Percentiles rank a stretch among this genome's conserved stretches.
phyloP scores from a whole-genome alignment of 495 filamentous ascomycete species.

The Diplogelasinospora grovesii region DNA sequence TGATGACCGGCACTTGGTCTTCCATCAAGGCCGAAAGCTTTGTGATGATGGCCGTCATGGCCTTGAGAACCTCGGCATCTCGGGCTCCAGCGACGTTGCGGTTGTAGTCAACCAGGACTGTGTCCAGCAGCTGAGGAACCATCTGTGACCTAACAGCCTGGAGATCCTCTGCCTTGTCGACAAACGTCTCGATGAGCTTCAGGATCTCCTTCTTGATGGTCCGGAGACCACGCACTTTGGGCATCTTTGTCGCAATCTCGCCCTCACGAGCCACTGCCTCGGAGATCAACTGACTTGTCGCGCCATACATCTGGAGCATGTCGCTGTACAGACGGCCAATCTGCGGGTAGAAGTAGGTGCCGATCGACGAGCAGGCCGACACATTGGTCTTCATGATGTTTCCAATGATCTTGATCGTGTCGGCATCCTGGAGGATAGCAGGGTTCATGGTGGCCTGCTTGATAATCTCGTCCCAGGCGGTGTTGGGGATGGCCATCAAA shows the following conservation, averaged over 20 bases:
- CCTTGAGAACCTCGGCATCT: slow-evolving; percentile 93
- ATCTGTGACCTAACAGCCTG: slow-evolving; percentile 89
- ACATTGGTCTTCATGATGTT: slow-evolving; percentile 99
- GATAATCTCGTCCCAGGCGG: slow-evolving; percentile 94
- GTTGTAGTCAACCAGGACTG: slow-evolving; percentile 92
- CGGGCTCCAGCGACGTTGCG: slow-evolving; percentile 93
- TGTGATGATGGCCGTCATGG: slow-evolving; percentile 94
- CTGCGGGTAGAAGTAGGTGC: slow-evolving; percentile 97
- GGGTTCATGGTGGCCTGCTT: slow-evolving; percentile 73
- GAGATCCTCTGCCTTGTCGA: slow-evolving; percentile 93
- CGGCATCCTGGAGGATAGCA: slow-evolving; percentile 73
- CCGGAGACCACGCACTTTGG: slow-evolving; percentile 84
- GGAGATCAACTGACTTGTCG: slow-evolving; percentile 92
- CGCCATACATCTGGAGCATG: slow-evolving; percentile 98
- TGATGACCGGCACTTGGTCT: slow-evolving; percentile 92
- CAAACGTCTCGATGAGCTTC: slow-evolving; percentile 95
- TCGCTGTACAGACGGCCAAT: slow-evolving; percentile 96
- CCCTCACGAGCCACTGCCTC: slow-evolving; percentile 81
- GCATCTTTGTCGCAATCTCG: slow-evolving; percentile 93
- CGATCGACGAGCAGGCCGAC: slow-evolving; percentile 90
- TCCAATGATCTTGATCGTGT: slow-evolving; percentile 95
- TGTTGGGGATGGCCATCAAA: slow-evolving; percentile 87
- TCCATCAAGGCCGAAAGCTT: slow-evolving; percentile 94
- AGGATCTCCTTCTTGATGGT: slow-evolving; percentile 99
- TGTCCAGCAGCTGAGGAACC: slow-evolving; percentile 93